Percentiles rank a stretch among this genome's conserved stretches.
phyloP scores from a whole-genome alignment of 2,329 filamentous ascomycete genomes.

The Cladosporium sp. region DNA sequence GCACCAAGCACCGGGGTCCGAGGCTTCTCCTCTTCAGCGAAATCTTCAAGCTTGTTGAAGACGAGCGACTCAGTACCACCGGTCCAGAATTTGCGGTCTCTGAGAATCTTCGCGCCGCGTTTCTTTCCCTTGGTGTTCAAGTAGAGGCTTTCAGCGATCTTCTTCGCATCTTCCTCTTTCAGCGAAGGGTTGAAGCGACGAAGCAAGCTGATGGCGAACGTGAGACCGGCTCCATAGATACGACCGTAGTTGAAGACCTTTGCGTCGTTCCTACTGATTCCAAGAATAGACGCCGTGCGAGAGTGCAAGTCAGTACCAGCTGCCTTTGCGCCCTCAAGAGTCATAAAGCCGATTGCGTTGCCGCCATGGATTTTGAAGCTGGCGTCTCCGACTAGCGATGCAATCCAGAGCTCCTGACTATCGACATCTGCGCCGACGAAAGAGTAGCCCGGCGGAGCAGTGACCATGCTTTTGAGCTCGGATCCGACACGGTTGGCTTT shows the following conservation, averaged over 20 bases:
- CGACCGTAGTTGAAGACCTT: constrained; percentile 99
- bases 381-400: constrained; percentile 86
- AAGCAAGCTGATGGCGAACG: constrained; percentile 83
- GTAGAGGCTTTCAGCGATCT: constrained; percentile 75
- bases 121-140: constrained; percentile 84
- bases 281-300: constrained; percentile 82
- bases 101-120: constrained; percentile 65
- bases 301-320: constrained; percentile 93
- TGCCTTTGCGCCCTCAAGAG: constrained; percentile 88
- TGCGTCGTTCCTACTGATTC: constrained; percentile 89
- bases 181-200: constrained; percentile 87
- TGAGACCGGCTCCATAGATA: constrained; percentile 95
- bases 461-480: constrained; percentile 94
- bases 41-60: constrained; percentile 96
- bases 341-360: constrained; percentile 99
- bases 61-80: constrained; percentile 96
- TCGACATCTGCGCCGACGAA: constrained; percentile 98
- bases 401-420: constrained; percentile 97
- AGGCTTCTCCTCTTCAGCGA: constrained; percentile 87
- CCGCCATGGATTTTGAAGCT: constrained; percentile 93
- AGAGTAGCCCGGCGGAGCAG: constrained; percentile 79
- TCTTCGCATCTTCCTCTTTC: constrained; percentile 69
- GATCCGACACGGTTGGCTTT: constrained; percentile 95
- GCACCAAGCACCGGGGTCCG: constrained; percentile 88
- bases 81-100: constrained; percentile 79